These are phyloP conservation scores for Talaromyces trachyspermus DNA, from an alignment of 495 filamentous ascomycete genomes.

Conservation along the genomic window DNA sequence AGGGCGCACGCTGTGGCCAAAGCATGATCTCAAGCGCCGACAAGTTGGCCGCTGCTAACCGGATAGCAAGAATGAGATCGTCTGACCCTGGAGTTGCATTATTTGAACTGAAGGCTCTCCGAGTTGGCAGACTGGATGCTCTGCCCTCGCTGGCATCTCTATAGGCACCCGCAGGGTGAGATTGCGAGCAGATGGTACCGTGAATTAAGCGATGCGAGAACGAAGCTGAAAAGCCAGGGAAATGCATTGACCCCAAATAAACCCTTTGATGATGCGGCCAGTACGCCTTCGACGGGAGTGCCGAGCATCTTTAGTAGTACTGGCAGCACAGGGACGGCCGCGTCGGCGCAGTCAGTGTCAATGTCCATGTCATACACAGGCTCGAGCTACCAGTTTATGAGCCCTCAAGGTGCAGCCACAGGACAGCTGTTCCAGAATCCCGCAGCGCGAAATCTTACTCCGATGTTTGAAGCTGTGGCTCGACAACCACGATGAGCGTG, in stretches of 20 bases:
- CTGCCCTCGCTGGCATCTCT: constrained; percentile 8
- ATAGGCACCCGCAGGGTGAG: not conserved
- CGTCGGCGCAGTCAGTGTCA: constrained; percentile 4
- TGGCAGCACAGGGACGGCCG: not conserved
- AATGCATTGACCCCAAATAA: not conserved
- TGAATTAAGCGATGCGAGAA: constrained; percentile 3
- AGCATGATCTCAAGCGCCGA: constrained; percentile 2
- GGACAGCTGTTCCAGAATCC: not conserved
- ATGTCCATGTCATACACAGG: constrained; percentile 4
- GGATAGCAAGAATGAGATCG: constrained; percentile 1
- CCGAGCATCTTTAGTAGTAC: constrained; percentile 1
- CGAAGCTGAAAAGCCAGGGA: not conserved
- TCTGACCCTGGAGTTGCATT: not conserved
- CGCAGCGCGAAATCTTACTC: constrained; percentile 6
- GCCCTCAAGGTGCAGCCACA: not conserved
- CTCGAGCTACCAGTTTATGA: not conserved
- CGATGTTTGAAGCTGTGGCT: constrained; percentile 5
- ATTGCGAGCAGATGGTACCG: constrained; percentile 7
- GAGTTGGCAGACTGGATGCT: constrained; percentile 9
- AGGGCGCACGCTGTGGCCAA: constrained; percentile 3
- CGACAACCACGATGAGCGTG: not conserved
- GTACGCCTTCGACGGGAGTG: not conserved
- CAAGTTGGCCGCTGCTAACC: constrained; percentile 1
- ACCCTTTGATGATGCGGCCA: not conserved
- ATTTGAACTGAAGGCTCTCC: constrained; percentile 5